Conservation (phyloP, 2,329 filamentous ascomycete genomes). For the Hymenoscyphus fraxineus region DNA sequence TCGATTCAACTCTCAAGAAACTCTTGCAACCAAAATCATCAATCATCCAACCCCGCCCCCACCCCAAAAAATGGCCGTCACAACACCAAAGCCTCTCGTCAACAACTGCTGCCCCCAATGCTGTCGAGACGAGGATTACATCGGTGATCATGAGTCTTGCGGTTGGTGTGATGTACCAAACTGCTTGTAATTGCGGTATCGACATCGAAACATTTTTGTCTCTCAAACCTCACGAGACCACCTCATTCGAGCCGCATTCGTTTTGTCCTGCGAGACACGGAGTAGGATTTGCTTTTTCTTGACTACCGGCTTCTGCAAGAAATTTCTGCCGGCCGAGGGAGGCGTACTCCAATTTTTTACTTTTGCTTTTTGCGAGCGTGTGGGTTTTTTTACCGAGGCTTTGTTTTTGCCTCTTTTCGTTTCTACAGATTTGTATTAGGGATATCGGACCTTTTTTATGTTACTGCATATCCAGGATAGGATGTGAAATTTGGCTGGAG, state of each 20-base stretch:
- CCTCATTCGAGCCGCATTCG: too few relatives aligned
- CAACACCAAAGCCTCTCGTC: conserved; percentile 43
- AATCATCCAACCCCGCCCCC: not conserved
- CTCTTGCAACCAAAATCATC: not conserved
- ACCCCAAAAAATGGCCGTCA: conserved; percentile 39
- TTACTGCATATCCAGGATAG: not conserved
- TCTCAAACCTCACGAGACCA: too few relatives aligned
- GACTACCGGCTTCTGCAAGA: not conserved
- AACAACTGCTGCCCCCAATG: conserved; percentile 50
- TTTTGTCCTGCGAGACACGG: not conserved
- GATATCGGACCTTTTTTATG: not conserved
- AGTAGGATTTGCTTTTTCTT: not conserved
- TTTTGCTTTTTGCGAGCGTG: not conserved
- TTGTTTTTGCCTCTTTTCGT: not conserved
- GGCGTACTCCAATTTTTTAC: not conserved
- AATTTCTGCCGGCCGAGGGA: not conserved
- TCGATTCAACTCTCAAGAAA: not conserved
- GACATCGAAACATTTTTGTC: too few relatives aligned
- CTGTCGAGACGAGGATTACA: conserved; percentile 47
- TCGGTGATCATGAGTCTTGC: conserved; percentile 49
- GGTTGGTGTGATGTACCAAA: conserved; percentile 41
- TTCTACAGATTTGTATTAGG: not conserved
- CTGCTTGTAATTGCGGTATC: conserved; percentile 34
- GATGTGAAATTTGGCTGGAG: not conserved
- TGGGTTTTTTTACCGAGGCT: not conserved